Percentiles rank a stretch among this genome's conserved stretches.
Evolutionary conservation across 2,329 filamentous ascomycete genomes (phyloP).

Genomic region (Alternaria metachromatica): DNA sequence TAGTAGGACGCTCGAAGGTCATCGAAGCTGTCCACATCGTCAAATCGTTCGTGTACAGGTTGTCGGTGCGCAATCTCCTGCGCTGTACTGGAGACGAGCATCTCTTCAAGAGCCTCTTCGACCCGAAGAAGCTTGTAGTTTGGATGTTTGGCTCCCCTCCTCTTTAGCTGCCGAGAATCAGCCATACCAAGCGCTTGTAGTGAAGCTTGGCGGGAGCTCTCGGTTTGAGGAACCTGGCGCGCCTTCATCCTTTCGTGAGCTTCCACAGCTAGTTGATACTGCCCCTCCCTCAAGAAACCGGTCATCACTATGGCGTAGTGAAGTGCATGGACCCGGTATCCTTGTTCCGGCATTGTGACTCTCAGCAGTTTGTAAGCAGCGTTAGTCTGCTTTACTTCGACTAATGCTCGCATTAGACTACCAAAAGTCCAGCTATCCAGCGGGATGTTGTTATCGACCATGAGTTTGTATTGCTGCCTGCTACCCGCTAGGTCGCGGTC

Average conservation of each 20-base stretch:
- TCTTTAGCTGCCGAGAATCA: conserved; percentile 27
- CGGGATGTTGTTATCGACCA: conserved; percentile 59
- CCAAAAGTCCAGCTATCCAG: conserved; percentile 66
- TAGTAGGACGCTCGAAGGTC: conserved; percentile 60
- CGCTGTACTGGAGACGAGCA: conserved; percentile 37
- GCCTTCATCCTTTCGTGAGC: conserved; percentile 56
- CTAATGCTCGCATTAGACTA: conserved; percentile 66
- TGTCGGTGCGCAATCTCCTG: conserved; percentile 35
- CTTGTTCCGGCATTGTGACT: conserved; percentile 58
- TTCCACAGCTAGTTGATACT: conserved; percentile 57
- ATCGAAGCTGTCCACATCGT: conserved; percentile 44
- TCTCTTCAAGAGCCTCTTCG: conserved; percentile 35
- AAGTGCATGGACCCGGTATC: conserved; percentile 53
- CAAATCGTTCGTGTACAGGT: conserved; percentile 29
- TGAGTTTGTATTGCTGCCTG: conserved; percentile 61
- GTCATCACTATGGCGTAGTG: conserved; percentile 63
- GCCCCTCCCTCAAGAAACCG: conserved; percentile 53
- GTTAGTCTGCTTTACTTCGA: conserved; percentile 60
- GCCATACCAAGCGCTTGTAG: conserved; percentile 32
- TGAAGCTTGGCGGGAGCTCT: conserved; percentile 54
- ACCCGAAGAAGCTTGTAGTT: conserved; percentile 30
- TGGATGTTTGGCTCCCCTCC: conserved; percentile 16
- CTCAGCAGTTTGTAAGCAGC: conserved; percentile 62
- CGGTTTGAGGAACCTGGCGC: conserved; percentile 48
- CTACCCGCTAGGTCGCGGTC: conserved; percentile 64